Base-by-base conservation (phyloP, 1,139 yeast species). In the Pichia sp. region DNA sequence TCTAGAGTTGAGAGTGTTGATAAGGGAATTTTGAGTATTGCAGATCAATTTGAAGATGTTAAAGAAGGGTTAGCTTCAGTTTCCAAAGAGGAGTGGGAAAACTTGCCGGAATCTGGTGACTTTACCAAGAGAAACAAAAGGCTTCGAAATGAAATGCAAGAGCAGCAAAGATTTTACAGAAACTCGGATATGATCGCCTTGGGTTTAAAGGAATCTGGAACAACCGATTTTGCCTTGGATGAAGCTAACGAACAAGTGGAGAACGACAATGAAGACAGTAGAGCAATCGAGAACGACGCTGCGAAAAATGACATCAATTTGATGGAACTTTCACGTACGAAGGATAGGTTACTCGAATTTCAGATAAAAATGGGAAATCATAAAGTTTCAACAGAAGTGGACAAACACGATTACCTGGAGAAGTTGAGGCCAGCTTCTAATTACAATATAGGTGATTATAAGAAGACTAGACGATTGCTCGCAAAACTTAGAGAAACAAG, bases 41-140 rank as follows among this genome's bases (percentile, higher is more conserved):
- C 69, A 6, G 64, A 66, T 19, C 78, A 80, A 57, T 82, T 83
- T 61, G 68, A 74, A 23, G 80, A 86, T 61, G 71, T 86, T 56
- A 91, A 90, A 65, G 69, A 84, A 41, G 82, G 78, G 0, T 68
- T 91, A 48, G 72, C 83, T 0, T 58, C 70, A 0, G 79, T 93
- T 0, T 74, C 87, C 2, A 79, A 74, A 21, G 85, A 80, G 2
- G 85, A 91, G 62, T 93, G 99, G 99, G 76, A 79, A 3, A 75
- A 73, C 56, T 65, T 93, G 5, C 98, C 99, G 0, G 96, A 89
- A 57, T 95, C 90, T 0, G 88, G 90, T 2, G 99, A 93, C 68
- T 72, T 87, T 60, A 93, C 99, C 0, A 77, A 85, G 60, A 73
- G 82, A 55, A 89, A 90, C 66, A 89, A 90, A 62, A 72, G 98